phyloP scores from a whole-genome alignment of 257 asterid genomes.

The Eustoma russellianum region DNA sequence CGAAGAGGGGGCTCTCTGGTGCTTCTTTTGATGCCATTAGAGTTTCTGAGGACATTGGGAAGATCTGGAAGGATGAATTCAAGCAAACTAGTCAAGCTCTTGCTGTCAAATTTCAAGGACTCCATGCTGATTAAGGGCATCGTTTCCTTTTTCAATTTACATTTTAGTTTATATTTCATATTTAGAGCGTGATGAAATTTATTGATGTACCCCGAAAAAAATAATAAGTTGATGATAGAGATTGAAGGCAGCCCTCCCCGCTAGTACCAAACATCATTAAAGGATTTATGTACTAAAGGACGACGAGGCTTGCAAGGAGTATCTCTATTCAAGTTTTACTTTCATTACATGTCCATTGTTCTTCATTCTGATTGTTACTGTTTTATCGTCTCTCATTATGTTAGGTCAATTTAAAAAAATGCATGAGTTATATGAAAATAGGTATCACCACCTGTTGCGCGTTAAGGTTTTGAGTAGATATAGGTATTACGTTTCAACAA shows the following conservation, averaged over 20 bases:
- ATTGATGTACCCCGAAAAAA: conserved; percentile 18
- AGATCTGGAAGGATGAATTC: conserved; percentile 66
- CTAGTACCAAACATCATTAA: conserved; percentile 22
- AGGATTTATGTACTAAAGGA: conserved; percentile 36
- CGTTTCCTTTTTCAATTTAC: not conserved
- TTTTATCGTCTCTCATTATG: too few species aligned
- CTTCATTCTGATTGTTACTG: too few species aligned
- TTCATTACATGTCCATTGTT: too few species aligned
- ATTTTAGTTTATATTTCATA: conserved; percentile 15
- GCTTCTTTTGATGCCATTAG: conserved; percentile 66
- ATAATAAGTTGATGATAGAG: conserved; percentile 7
- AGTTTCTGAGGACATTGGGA: conserved; percentile 67
- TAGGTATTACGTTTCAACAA: too few species aligned
- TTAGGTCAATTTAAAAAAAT: too few species aligned
- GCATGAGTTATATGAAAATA: too few species aligned
- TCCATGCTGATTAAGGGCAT: not conserved
- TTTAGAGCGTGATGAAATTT: not conserved
- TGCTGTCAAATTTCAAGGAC: conserved; percentile 23
- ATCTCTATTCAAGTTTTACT: too few species aligned
- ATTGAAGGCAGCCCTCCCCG: too few species aligned
- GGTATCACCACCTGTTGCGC: too few species aligned
- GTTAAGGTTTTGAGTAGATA: too few species aligned
- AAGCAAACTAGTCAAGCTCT: conserved; percentile 46
- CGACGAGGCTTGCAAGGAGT: conserved; percentile 21
- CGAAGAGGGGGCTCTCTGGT: conserved; percentile 81